Evolutionary conservation across 768 basidiomycete species (phyloP), one percentile per base, ranked within the genome.

Genomic region (Cytidiella melzeri): DNA sequence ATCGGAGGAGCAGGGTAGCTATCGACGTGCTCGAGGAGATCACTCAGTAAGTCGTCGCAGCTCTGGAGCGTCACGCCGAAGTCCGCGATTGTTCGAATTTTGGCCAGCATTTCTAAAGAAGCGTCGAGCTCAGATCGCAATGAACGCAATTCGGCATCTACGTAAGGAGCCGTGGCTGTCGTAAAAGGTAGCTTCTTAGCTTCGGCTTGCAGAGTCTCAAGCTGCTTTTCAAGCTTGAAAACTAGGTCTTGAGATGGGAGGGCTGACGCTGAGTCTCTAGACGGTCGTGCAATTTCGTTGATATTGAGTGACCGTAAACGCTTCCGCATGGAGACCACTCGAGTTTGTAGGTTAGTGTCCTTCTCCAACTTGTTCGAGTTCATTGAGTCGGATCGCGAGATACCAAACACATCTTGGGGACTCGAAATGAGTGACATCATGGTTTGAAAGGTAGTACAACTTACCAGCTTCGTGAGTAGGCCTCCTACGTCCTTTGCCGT

Each of bases 21-120:
- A 62, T 94, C 91, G 47, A 92, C 73, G 58, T 92, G 87, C 58
- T 92, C 87, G 41, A 94, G 69, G 4, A 93, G 71, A 63, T 92
- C 88, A 57, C 91, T 93, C 39, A 92, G 71, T 19, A 82, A 79
- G n/a, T 72, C 68, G 61, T 94, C 91, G 56, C 87, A 90, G 18
- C 62, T 60, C 23, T 71, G 71, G 7, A 84, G 63, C 28, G 69
- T 60, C 19, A 71, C 65, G 4, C 72, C 65, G 42, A 92, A 67
- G n/a, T 70, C 66, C 9, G 74, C 77, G n/a, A 93, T 67, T 30
- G 66, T 67, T 45, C 75, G 67, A 21, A 89, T 62, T 39, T 72
- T 73, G 26, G 71, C 66, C 59, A 88, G 64, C 41, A 81, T 60
- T 2, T 69, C 67, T 39, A 64, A 61, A 34, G 81, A 75, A 15